Evolutionary conservation across 495 filamentous ascomycete species (phyloP).

Genomic region (Hypoxylon lenormandii): DNA sequence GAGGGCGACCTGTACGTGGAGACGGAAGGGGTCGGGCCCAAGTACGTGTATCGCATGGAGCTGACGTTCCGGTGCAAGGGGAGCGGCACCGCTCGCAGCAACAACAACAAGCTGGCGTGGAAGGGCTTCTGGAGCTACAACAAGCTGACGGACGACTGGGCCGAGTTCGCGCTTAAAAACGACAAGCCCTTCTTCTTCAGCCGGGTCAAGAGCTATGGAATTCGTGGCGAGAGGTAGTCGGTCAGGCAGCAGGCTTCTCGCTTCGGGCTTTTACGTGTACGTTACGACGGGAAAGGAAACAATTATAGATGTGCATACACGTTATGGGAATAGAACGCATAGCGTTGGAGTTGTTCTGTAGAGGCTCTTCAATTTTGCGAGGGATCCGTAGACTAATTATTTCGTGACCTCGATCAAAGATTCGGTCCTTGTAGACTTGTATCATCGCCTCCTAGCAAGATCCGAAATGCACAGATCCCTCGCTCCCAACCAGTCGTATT

Average conservation of each 20-base stretch:
- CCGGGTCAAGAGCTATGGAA: conserved; percentile 78
- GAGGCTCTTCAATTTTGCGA: too few species aligned
- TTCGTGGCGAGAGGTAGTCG: conserved; percentile 48
- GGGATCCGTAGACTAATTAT: neutral
- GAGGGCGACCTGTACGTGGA: conserved; percentile 83
- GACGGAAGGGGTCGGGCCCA: conserved; percentile 78
- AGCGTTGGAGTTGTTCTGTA: neutral
- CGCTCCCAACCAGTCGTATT: too few species aligned
- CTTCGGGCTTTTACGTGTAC: neutral
- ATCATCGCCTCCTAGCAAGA: too few species aligned
- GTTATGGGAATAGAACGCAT: neutral
- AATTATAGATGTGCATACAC: neutral
- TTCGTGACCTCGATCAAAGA: neutral
- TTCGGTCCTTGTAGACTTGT: neutral
- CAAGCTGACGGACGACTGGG: conserved; percentile 87
- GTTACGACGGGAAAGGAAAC: neutral
- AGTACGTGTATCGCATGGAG: conserved; percentile 85
- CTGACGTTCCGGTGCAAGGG: conserved; percentile 70
- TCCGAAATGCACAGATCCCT: too few species aligned
- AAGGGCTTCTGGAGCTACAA: conserved; percentile 94
- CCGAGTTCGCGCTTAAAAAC: conserved; percentile 83
- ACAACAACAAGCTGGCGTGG: conserved; percentile 90
- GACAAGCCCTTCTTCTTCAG: conserved; percentile 89
- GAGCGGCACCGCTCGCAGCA: conserved; percentile 67
- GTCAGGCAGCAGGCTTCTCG: neutral